phyloP scores from a whole-genome alignment of 208 protist species.

The Phytomonas francai region DNA sequence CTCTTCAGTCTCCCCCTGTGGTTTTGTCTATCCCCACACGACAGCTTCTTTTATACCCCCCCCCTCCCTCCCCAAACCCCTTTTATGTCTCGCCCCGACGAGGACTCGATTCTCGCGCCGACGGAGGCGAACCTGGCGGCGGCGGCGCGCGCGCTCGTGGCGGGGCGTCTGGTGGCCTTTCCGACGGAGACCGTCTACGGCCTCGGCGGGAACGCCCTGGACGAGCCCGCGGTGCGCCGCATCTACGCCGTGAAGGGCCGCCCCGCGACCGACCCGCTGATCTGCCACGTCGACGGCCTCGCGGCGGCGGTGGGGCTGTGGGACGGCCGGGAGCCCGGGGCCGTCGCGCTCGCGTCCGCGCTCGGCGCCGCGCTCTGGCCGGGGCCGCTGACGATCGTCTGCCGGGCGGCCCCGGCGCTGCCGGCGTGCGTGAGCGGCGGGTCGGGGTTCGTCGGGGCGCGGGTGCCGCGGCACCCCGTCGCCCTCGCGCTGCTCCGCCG shows the following conservation, averaged over 20 bases:
- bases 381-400: constrained; percentile 90
- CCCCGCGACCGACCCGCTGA: constrained; percentile 93
- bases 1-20: too few relatives aligned
- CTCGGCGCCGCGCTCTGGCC: constrained; percentile 83
- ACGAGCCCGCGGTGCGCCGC: constrained; percentile 60
- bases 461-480: constrained; percentile 71
- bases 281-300: constrained; percentile 88
- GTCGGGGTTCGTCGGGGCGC: constrained; percentile 82
- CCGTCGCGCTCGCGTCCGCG: constrained; percentile 37
- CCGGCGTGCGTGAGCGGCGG: constrained; percentile 78
- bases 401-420: constrained; percentile 41
- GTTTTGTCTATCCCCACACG: too few relatives aligned
- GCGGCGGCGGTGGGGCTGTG: constrained; percentile 64
- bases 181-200: constrained; percentile 99
- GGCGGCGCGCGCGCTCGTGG: constrained; percentile 38
- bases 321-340: constrained; percentile 34
- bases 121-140: constrained; percentile 28
- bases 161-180: constrained; percentile 90
- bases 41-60: too few relatives aligned
- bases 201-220: constrained; percentile 92
- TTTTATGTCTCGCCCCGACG: not conserved
- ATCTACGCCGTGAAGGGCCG: constrained; percentile 96
- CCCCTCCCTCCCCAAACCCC: too few relatives aligned
- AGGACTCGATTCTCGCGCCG: constrained; percentile 45
- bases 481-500: constrained; percentile 57